A percentile compares a stretch with the other conserved stretches of the same genome.
Evolutionary conservation across 495 filamentous ascomycete species (phyloP).

Genomic region (Corynascus novoguineensis): DNA sequence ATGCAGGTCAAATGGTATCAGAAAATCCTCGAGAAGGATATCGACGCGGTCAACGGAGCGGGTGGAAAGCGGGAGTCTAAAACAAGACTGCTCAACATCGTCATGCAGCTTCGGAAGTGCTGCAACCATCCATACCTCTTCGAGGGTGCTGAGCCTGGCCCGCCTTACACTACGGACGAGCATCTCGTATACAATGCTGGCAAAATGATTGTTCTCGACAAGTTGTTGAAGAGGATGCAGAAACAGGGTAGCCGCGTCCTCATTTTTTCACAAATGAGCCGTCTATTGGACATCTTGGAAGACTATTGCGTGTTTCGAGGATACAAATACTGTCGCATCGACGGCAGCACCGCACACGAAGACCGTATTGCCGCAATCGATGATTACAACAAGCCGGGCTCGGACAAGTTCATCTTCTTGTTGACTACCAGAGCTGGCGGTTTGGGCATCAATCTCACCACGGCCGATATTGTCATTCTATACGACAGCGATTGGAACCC

Average conservation of each 20-base stretch:
- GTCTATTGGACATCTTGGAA: conserved; percentile 93
- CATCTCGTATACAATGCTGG: conserved; percentile 90
- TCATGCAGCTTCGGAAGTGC: conserved; percentile 99
- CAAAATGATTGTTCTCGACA: conserved; percentile 97
- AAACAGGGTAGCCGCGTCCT: conserved; percentile 83
- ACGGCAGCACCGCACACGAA: conserved; percentile 94
- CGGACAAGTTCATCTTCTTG: conserved; percentile 96
- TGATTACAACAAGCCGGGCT: conserved; percentile 92
- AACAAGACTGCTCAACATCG: conserved; percentile 96
- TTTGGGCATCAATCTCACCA: conserved; percentile 96
- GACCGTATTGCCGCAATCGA: conserved; percentile 97
- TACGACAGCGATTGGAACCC: conserved; percentile 99
- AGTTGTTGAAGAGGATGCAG: conserved; percentile 77
- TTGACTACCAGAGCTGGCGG: conserved; percentile 96
- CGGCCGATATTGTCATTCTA: conserved; percentile 93
- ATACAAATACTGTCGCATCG: conserved; percentile 95
- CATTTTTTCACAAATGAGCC: conserved; percentile 99
- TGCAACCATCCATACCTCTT: conserved; percentile 99
- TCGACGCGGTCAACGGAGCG: conserved; percentile 97
- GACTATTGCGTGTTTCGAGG: conserved; percentile 96
- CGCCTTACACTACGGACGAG: conserved; percentile 96
- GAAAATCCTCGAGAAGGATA: conserved; percentile 98
- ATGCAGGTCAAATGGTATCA: conserved; percentile 99
- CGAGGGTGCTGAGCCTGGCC: conserved; percentile 94
- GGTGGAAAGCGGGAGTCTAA: conserved; percentile 97